Evolutionary conservation across 2,329 filamentous ascomycete genomes (phyloP).

Genomic region (Talaromyces sp.): DNA sequence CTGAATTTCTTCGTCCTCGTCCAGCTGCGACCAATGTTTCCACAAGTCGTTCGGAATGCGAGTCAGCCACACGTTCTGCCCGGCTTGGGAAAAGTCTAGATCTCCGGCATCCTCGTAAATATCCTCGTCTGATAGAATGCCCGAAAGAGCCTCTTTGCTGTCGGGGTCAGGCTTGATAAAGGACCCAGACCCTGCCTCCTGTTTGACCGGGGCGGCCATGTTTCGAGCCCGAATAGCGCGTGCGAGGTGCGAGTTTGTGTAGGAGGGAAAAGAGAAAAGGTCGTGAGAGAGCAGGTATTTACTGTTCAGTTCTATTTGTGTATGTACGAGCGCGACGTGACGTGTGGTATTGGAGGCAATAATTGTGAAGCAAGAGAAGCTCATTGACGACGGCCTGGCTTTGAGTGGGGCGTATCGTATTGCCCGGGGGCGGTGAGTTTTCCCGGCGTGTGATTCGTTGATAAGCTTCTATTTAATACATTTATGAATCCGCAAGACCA

Average conservation of each 20-base stretch:
- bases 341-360: neutral
- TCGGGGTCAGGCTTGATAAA: conserved; percentile 39
- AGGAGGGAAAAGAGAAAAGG: neutral
- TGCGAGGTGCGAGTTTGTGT: neutral
- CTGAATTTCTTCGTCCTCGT: conserved; percentile 75
- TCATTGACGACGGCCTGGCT: neutral
- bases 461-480: too few species aligned
- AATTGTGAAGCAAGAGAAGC: neutral
- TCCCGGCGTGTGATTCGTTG: neutral
- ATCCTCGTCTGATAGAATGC: conserved; percentile 54
- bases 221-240: neutral
- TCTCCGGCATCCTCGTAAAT: conserved; percentile 64
- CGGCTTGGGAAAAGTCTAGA: conserved; percentile 50
- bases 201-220: conserved; percentile 34
- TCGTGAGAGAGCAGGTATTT: neutral
- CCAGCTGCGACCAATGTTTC: conserved; percentile 69
- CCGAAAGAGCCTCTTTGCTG: conserved; percentile 28
- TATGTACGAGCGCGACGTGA: neutral
- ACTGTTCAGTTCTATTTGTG: neutral
- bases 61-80: conserved; percentile 60
- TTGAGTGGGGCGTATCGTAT: neutral
- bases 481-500: neutral
- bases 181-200: conserved; percentile 32
- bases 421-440: conserved; percentile 16
- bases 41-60: conserved; percentile 75